These are phyloP conservation scores for Lecanicillium sp. DNA, from an alignment of 2,329 filamentous ascomycete species.

Conservation along the genomic window DNA sequence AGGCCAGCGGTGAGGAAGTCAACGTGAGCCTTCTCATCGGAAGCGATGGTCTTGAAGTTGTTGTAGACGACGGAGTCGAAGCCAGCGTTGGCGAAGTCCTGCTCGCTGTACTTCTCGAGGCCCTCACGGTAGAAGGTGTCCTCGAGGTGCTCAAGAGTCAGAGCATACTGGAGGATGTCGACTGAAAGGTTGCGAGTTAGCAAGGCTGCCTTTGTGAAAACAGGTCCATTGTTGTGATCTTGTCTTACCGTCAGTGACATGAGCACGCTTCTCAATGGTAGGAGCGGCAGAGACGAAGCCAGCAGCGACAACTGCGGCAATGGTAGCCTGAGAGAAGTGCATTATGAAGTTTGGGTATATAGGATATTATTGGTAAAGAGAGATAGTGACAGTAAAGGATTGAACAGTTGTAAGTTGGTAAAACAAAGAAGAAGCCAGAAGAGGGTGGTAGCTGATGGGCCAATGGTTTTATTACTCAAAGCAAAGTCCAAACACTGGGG, in stretches of 20 bases:
- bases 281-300: conserved; percentile 11
- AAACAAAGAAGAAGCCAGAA: not conserved
- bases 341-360: conserved; percentile 5
- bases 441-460: not conserved
- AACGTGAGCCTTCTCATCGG: conserved; percentile 48
- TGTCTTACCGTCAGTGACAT: conserved; percentile 12
- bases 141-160: conserved; percentile 70
- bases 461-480: too few relatives aligned
- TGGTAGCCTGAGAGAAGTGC: conserved; percentile 10
- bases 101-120: conserved; percentile 56
- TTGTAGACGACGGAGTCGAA: conserved; percentile 45
- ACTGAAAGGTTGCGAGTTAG: not conserved
- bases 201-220: too few relatives aligned
- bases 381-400: not conserved
- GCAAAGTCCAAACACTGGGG: not conserved
- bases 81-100: conserved; percentile 58
- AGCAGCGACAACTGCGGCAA: conserved; percentile 10
- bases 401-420: not conserved
- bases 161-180: conserved; percentile 31
- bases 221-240: too few relatives aligned
- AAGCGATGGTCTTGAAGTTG: conserved; percentile 54
- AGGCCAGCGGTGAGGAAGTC: conserved; percentile 19
- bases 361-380: not conserved
- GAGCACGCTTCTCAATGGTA: conserved; percentile 10
- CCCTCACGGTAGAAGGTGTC: conserved; percentile 64